Evolutionary conservation across 805 yeast species (phyloP), one percentile per base, ranked within the genome.

Genomic region (Saccharomycopsis olivae): DNA sequence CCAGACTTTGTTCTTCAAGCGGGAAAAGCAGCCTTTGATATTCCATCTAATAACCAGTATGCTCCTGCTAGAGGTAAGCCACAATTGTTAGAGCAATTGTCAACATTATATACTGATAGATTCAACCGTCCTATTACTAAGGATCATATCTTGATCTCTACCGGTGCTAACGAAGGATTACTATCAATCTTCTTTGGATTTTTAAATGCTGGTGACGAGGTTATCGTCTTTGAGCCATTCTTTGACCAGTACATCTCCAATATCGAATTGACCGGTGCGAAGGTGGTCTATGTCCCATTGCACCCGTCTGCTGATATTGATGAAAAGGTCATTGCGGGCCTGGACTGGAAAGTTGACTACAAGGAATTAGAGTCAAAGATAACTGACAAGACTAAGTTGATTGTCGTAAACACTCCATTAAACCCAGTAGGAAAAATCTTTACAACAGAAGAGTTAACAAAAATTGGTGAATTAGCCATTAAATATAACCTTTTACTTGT

Each of bases 131-230:
- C 62, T 19, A 61, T 86, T 16, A 66, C 69, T 19, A 66, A 73
- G 15, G 63, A 69, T 30, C 82, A 86, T 54, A 67, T 92, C 31
- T 74, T 79, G 41, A 79, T 89, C 29, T 85, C 96, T 33, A 87
- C 97, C 1, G 98, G 98, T 41, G 98, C 98, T 33, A 92, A 92
- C 54, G 97, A 92, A 62, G 97, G 96, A 28, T 83, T 92, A 68
- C 68, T 85, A 39, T 62, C 95, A 2, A 75, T 81, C 3, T 78
- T 88, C 56, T 79, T 86, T 43, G 98, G 94, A 0, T 80, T 87
- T 50, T 61, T 92, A 48, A 71, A 83, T 33, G 73, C 76, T 1
- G 96, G 94, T 17, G 98, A 92, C 53, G 98, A 92, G 59, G 98
- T 80, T 19, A 83, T 92, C 57, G 96, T 92, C 11, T 83, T 92